Evolutionary conservation across 2,329 filamentous ascomycete species (phyloP), one percentile per base, ranked within the genome.

Genomic region (Neocatenulostroma microsporum): DNA sequence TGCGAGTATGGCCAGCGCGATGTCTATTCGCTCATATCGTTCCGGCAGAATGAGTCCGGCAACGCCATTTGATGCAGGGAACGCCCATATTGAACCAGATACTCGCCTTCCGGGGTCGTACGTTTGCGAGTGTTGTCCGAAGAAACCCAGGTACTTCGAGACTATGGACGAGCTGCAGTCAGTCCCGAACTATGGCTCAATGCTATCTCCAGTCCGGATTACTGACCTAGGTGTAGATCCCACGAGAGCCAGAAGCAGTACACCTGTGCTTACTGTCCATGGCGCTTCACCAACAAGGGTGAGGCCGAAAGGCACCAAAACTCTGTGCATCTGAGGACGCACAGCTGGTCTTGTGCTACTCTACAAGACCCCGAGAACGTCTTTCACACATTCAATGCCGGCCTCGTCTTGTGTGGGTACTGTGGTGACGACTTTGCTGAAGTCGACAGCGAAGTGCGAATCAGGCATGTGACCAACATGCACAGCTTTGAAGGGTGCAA

Each of bases 401-500:
- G n/a, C n/a, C 73, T 73, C 27, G 91, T 98, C 56, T 78, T 81
- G 0, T 98, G 91, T 58, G 91, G 91, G 10, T 98, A 94, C 62
- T 98, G 91, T 60, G 91, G 91, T 35, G 81, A 93, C 42, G 89
- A 96, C 50, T 98, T 96, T 48, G 94, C 84, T 26, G 81, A 88
- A 4, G 76, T 85, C 36, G 84, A 96, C 56, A 95, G 88, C 88
- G 84, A 94, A 35, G 72, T 78, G 42, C 80, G 91, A 39, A 78
- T 88, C 36, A 81, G 83, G 39, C 91, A 98, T 66, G 68, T 98
- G 36, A 88, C 87, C 55, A 81, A 84, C 51, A 76, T 87, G 46
- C 91, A 98, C 69, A 98, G 96, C 59, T 98, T 94, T 59, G 79
- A 87, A 45, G 91, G 96, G 65, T 98, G 91, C 73, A 98, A 98